These are phyloP conservation scores for Dianthus caryophyllus DNA, from an alignment of 148 eudicot genomes.

Conservation along the genomic window DNA sequence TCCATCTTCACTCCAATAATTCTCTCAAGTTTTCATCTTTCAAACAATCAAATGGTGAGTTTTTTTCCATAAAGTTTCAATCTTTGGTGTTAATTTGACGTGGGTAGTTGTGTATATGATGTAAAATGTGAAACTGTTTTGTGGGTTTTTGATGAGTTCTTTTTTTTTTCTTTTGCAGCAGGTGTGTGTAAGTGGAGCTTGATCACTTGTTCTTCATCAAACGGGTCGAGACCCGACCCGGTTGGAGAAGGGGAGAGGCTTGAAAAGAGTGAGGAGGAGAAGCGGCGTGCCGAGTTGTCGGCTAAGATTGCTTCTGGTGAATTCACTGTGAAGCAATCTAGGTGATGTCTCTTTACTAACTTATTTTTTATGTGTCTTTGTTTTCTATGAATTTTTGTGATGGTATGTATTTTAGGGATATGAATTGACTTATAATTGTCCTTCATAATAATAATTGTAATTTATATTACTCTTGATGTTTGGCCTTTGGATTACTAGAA, in stretches of 20 bases:
- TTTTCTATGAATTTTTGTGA: neutral
- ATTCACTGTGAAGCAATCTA: conserved; percentile 65
- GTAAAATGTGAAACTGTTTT: neutral
- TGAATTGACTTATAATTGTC: too few species aligned
- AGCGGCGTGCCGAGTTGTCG: conserved; percentile 65
- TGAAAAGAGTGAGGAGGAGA: conserved; percentile 51
- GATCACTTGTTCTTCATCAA: conserved; percentile 50
- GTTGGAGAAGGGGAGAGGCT: conserved; percentile 36
- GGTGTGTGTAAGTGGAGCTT: conserved; percentile 34
- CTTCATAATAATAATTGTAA: too few species aligned
- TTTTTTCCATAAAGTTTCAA: neutral
- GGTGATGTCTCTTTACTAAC: conserved; percentile 36
- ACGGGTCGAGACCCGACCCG: conserved; percentile 53
- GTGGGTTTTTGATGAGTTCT: conserved; percentile 14
- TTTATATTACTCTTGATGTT: too few species aligned
- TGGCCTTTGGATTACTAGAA: too few species aligned
- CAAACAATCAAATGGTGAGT: conserved; percentile 7
- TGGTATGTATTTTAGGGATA: too few species aligned
- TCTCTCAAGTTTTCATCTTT: conserved; percentile 17
- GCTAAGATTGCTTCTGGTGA: conserved; percentile 87
- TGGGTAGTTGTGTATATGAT: neutral
- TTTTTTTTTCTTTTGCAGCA: too few species aligned
- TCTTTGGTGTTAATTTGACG: conserved; percentile 17
- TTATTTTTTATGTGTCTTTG: neutral
- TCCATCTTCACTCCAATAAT: conserved; percentile 14